Evolutionary conservation across 2,329 filamentous ascomycete genomes (phyloP).

Genomic region (Cercospora beticola): DNA sequence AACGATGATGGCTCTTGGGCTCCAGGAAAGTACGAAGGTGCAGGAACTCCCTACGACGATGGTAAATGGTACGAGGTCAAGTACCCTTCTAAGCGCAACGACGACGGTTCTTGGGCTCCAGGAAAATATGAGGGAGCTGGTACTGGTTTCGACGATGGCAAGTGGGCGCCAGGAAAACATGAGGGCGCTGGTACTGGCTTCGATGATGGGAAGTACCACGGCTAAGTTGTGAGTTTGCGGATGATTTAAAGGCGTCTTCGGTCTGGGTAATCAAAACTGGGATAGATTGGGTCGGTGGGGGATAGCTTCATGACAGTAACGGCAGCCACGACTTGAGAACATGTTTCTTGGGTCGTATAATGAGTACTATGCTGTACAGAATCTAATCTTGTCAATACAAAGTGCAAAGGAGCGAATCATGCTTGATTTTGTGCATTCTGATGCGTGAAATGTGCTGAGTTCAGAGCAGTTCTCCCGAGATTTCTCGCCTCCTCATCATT

Average conservation of each 20-base stretch:
- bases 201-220: neutral
- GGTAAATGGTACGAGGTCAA: neutral
- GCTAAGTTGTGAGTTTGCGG: neutral
- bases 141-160: neutral
- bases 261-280: neutral
- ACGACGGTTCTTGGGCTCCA: neutral
- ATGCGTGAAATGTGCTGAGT: neutral
- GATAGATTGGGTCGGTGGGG: neutral
- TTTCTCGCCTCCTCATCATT: neutral
- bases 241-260: neutral
- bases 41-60: neutral
- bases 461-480: neutral
- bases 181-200: neutral
- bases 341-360: neutral
- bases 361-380: neutral
- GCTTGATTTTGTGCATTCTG: neutral
- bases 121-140: neutral
- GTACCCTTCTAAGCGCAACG: neutral
- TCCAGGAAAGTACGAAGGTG: neutral
- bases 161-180: neutral
- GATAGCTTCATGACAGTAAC: neutral
- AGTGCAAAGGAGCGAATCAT: neutral
- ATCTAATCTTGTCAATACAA: neutral
- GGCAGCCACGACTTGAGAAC: neutral
- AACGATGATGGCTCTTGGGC: neutral